phyloP scores from a whole-genome alignment of 176 grass and related monocot species.

The Oryza brachyantha region DNA sequence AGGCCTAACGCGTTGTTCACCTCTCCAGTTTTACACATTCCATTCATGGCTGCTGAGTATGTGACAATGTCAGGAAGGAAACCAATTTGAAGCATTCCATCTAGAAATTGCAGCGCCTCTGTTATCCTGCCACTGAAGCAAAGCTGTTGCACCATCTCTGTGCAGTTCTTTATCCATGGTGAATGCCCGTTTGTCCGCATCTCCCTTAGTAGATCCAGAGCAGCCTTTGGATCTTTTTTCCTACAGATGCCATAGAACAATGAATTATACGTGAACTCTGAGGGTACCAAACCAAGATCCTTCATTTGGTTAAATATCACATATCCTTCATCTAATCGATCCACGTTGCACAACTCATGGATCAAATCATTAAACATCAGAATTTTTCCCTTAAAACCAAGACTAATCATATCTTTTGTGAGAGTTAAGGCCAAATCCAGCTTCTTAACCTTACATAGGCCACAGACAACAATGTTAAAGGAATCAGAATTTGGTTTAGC shows the following conservation, averaged over 20 bases:
- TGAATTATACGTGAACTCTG: conserved; percentile 83
- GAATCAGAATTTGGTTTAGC: conserved; percentile 72
- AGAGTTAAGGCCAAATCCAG: conserved; percentile 75
- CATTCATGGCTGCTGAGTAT: conserved; percentile 79
- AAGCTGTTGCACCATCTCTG: conserved; percentile 74
- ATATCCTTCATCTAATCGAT: conserved; percentile 78
- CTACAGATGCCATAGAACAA: conserved; percentile 68
- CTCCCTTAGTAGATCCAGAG: conserved; percentile 60
- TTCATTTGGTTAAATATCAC: conserved; percentile 62
- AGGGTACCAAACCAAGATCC: conserved; percentile 50
- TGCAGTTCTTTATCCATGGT: conserved; percentile 94
- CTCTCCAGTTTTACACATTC: conserved; percentile 70
- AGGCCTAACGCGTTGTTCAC: conserved; percentile 49
- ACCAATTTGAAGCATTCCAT: conserved; percentile 70
- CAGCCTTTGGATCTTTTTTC: conserved; percentile 44
- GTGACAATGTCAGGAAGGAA: conserved; percentile 86
- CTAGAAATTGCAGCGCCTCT: conserved; percentile 72
- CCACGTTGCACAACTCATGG: conserved; percentile 59
- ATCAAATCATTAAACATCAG: conserved; percentile 94
- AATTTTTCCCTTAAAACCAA: conserved; percentile 68
- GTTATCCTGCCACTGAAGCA: conserved; percentile 63
- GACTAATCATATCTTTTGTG: conserved; percentile 54
- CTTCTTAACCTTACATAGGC: conserved; percentile 67
- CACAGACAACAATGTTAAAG: conserved; percentile 73
- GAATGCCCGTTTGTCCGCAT: conserved; percentile 51